These are phyloP conservation scores for Cladosporium cucumerinum DNA, from an alignment of 2,329 filamentous ascomycete species.

Conservation along the genomic window DNA sequence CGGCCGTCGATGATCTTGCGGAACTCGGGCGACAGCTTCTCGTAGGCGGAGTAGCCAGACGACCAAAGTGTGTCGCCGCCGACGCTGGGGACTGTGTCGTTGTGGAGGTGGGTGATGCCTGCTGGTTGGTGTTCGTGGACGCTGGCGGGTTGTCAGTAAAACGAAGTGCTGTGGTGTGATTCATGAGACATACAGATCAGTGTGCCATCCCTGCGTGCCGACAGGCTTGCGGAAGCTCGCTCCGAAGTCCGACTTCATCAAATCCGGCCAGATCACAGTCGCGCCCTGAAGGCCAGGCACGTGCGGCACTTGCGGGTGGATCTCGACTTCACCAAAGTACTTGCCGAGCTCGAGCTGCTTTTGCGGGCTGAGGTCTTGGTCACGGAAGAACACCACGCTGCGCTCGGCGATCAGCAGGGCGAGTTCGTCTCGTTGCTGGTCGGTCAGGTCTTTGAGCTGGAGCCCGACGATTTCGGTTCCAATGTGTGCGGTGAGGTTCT, in stretches of 20 bases:
- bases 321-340: constrained; percentile 62
- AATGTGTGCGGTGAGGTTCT: constrained; percentile 59
- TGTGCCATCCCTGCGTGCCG: constrained; percentile 65
- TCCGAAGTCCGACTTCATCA: constrained; percentile 58
- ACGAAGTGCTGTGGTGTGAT: background rate
- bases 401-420: constrained; percentile 61
- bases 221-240: constrained; percentile 65
- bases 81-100: constrained; percentile 54
- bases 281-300: constrained; percentile 65
- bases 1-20: constrained; percentile 67
- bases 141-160: constrained; percentile 42
- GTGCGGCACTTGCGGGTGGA: constrained; percentile 69
- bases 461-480: constrained; percentile 63
- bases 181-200: constrained; percentile 25
- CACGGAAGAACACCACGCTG: constrained; percentile 65
- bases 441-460: constrained; percentile 59
- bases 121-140: constrained; percentile 70
- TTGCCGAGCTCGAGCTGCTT: constrained; percentile 62
- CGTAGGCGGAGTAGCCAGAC: constrained; percentile 67
- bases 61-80: constrained; percentile 74
- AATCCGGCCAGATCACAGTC: constrained; percentile 61
- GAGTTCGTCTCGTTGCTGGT: constrained; percentile 60
- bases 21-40: constrained; percentile 68
- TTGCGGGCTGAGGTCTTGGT: constrained; percentile 60
- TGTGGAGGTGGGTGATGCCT: constrained; percentile 42